Percentiles rank a stretch among this genome's conserved stretches.
Conservation (phyloP, 2,329 filamentous ascomycete genomes). For the Alternaria ventricosa region DNA sequence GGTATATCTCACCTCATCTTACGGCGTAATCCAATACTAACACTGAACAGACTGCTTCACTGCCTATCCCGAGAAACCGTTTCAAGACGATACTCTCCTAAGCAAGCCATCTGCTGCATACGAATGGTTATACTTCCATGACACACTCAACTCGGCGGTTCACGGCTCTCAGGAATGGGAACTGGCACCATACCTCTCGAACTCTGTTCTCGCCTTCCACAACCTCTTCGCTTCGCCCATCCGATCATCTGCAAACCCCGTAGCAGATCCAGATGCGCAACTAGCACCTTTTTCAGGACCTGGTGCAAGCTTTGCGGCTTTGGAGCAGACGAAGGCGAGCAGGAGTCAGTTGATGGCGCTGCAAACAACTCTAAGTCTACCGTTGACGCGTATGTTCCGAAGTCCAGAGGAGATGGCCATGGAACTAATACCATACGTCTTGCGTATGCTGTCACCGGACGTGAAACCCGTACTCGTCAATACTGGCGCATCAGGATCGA, state of each 20-base stretch:
- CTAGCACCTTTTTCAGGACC: constrained; percentile 80
- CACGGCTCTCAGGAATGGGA: constrained; percentile 94
- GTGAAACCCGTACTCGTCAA: constrained; percentile 89
- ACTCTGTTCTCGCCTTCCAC: constrained; percentile 88
- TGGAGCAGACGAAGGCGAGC: constrained; percentile 81
- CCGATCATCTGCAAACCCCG: constrained; percentile 52
- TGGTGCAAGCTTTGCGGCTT: constrained; percentile 79
- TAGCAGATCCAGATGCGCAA: constrained; percentile 48
- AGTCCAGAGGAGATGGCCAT: constrained; percentile 77
- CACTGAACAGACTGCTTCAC: constrained; percentile 72
- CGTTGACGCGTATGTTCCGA: constrained; percentile 77
- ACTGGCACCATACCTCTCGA: constrained; percentile 82
- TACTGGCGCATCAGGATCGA: constrained; percentile 54
- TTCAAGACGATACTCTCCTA: constrained; percentile 90
- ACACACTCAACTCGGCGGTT: constrained; percentile 77
- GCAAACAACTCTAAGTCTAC: constrained; percentile 73
- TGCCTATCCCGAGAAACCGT: constrained; percentile 84
- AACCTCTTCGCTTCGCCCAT: constrained; percentile 78
- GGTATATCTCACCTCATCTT: constrained; percentile 38
- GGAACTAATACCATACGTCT: constrained; percentile 84
- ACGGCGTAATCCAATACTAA: constrained; percentile 10
- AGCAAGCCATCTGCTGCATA: constrained; percentile 87
- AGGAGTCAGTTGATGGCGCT: constrained; percentile 74
- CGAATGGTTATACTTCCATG: constrained; percentile 96
- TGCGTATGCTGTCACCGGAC: constrained; percentile 83